Percentiles rank a stretch among this genome's conserved stretches.
phyloP scores from a whole-genome alignment of 169 alveolate species.

The Babesia bigemina region DNA sequence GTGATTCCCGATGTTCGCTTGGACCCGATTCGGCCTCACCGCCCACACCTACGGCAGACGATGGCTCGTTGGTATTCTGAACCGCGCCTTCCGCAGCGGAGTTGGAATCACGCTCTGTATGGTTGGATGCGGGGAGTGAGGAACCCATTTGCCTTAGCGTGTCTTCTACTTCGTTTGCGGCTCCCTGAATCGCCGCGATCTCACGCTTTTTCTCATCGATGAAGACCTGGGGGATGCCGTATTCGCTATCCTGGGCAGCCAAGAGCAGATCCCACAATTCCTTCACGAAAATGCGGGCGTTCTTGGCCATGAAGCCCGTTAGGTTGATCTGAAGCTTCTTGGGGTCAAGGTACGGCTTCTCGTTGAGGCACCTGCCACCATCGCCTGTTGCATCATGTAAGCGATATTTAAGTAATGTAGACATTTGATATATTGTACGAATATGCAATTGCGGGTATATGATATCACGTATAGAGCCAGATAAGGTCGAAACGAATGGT shows the following conservation, averaged over 20 bases:
- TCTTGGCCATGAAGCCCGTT: constrained; percentile 73
- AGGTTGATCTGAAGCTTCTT: constrained; percentile 64
- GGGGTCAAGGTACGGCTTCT: constrained; percentile 64
- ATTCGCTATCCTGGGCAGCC: constrained; percentile 65
- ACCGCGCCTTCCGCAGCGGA: not conserved
- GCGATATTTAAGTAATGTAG: not conserved
- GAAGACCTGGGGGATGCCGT: constrained; percentile 66
- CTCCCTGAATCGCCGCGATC: constrained; percentile 11
- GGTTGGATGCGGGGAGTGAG: not conserved
- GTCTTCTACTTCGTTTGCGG: constrained; percentile 31
- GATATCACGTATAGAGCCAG: not conserved
- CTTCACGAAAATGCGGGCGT: constrained; percentile 62
- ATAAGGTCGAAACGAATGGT: not conserved
- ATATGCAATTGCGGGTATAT: not conserved
- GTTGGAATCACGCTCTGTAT: not conserved
- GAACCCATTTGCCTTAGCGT: not conserved
- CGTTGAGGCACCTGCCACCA: constrained; percentile 62
- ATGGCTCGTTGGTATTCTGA: not conserved
- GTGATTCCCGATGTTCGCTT: not conserved
- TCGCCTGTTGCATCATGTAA: constrained; percentile 31
- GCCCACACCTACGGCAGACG: not conserved
- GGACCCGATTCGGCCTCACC: not conserved
- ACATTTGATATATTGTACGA: no score
- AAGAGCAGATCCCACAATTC: constrained; percentile 67
- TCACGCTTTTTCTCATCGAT: constrained; percentile 62